Evolutionary conservation across 768 basidiomycete species (phyloP), one percentile per base, ranked within the genome.

Genomic region (Agrocybe praecox): DNA sequence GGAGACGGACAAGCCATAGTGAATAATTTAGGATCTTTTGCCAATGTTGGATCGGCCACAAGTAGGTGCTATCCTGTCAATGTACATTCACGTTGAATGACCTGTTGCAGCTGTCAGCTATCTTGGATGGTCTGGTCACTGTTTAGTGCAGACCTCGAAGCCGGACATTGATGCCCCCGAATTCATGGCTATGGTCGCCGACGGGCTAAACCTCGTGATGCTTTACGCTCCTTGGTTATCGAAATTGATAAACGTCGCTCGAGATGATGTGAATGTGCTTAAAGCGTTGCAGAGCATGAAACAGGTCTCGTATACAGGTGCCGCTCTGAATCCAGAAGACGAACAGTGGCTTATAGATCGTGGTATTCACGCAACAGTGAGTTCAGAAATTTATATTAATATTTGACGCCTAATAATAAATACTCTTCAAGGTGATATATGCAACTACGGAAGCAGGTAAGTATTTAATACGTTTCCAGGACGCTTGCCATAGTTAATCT

Each of bases 151-250:
- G 36, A 68, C 63, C 0, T 65, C 67, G 17, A 56, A 57, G 29
- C 34, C 65, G 1, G 62, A 66, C 45, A 61, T 68, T 36, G 60
- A 62, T 3, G 55, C 52, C 2, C 45, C 53, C 18, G 65, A 68
- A 22, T 60, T 68, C 36, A n/a, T 63, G 14, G 62, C 60, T 15
- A 43, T 65, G 59, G 59, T 68, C 15, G 53, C 49, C 11, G 44
- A 63, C 22, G 61, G 65, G 7, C 17, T 68, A 12, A 66, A 66
- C 34, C 42, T 44, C 36, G 33, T 63, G 24, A 34, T 66, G 5
- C 29, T 66, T 2, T 68, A 68, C 29, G 62, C 65, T 0, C 57
- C 62, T 0, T 68, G 65, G 65, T 36, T 66, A 6, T 65, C 65
- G 14, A 59, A 53, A 22, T 49, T 66, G 1, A 33, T 66, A 15